Conservation (phyloP, 2,329 filamentous ascomycete species). For the Pseudogymnoascus sp. region DNA sequence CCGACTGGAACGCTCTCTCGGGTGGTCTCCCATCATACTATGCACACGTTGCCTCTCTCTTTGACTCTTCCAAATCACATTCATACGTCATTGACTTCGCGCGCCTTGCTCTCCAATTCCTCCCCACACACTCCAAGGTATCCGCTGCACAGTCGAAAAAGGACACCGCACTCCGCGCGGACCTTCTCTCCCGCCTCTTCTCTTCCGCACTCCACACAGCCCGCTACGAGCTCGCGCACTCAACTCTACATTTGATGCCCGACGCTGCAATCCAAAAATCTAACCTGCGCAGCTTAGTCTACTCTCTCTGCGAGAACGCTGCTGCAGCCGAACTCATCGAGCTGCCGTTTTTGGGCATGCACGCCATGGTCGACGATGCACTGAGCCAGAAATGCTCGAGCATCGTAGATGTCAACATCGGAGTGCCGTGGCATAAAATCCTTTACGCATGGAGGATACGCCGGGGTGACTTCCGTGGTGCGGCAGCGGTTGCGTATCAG, state of each 20-base stretch:
- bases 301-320: constrained; percentile 60
- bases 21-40: constrained; percentile 78
- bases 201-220: constrained; percentile 70
- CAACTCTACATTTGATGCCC: constrained; percentile 64
- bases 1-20: constrained; percentile 62
- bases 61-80: constrained; percentile 68
- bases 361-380: constrained; percentile 70
- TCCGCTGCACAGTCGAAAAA: constrained; percentile 12
- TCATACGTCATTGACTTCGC: constrained; percentile 81
- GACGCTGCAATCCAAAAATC: constrained; percentile 65
- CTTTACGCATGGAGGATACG: constrained; percentile 87
- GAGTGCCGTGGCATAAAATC: constrained; percentile 75
- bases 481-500: constrained; percentile 54
- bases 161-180: constrained; percentile 39
- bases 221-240: constrained; percentile 76
- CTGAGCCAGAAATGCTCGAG: constrained; percentile 64
- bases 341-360: constrained; percentile 71
- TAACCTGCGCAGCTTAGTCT: constrained; percentile 61
- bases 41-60: constrained; percentile 74
- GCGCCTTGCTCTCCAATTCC: constrained; percentile 64
- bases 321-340: constrained; percentile 61
- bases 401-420: constrained; percentile 55
- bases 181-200: constrained; percentile 79
- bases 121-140: constrained; percentile 18
- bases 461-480: constrained; percentile 74